A percentile compares a stretch with the other conserved stretches of the same genome.
Conservation (phyloP, 495 filamentous ascomycete genomes). For the Pseudotulostoma volvatum region DNA sequence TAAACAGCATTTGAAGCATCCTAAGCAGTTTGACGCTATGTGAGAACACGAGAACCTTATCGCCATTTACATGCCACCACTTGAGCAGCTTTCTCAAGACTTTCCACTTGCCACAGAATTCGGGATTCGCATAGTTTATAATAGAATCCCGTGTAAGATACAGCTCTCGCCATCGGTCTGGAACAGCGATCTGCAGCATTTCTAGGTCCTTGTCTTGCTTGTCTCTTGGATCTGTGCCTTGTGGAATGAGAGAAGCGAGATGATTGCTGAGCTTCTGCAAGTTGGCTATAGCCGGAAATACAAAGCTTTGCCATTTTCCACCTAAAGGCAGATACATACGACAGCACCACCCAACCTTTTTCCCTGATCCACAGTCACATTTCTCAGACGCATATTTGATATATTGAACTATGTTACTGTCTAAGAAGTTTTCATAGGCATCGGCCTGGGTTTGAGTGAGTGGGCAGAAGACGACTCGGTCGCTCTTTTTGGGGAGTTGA, state of each 20-base stretch:
- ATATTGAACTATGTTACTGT: conserved; percentile 50
- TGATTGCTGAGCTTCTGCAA: conserved; percentile 87
- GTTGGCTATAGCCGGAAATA: conserved; percentile 72
- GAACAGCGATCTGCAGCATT: conserved; percentile 57
- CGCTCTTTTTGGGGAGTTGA: conserved; percentile 90
- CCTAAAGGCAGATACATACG: conserved; percentile 38
- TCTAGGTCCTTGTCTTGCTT: conserved; percentile 69
- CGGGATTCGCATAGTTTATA: conserved; percentile 67
- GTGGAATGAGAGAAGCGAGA: conserved; percentile 73
- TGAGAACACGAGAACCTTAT: conserved; percentile 90
- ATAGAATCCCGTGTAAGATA: conserved; percentile 64
- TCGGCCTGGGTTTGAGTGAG: conserved; percentile 67
- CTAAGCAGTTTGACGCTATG: conserved; percentile 73
- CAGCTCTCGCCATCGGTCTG: conserved; percentile 59
- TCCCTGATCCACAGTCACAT: conserved; percentile 55
- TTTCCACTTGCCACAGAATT: conserved; percentile 97
- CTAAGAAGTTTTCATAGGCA: conserved; percentile 71
- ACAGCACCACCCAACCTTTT: conserved; percentile 75
- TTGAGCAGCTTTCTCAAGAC: conserved; percentile 70
- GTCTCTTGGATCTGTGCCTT: conserved; percentile 46
- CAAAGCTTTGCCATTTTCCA: conserved; percentile 54
- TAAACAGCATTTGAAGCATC: conserved; percentile 76
- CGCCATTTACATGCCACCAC: conserved; percentile 78
- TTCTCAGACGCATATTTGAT: conserved; percentile 48
- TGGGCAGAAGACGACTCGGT: conserved; percentile 89